These are phyloP conservation scores for Chlamydomonas reinhardtii DNA, from an alignment of 163 green algal genomes.

Conservation along the genomic window DNA sequence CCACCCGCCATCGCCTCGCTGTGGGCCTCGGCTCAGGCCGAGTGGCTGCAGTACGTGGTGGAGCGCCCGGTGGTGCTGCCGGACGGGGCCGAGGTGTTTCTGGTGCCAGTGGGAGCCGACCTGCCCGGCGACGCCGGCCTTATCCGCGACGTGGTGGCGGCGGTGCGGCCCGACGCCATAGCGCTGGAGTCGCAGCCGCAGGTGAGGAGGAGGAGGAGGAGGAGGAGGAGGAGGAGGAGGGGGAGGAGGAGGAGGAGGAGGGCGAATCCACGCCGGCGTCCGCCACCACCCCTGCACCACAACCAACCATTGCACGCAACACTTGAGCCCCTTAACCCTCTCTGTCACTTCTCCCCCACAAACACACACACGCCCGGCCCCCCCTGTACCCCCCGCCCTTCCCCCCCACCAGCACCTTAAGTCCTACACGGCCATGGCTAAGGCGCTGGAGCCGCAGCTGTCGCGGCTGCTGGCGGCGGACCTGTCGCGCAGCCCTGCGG, in stretches of 20 bases:
- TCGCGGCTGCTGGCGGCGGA: conserved; percentile 2
- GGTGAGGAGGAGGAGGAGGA: neutral
- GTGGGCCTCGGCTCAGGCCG: neutral
- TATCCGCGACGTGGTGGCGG: conserved; percentile 31
- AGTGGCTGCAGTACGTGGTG: conserved; percentile 8
- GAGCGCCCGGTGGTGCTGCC: conserved; percentile 14
- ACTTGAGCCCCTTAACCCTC: too few species aligned
- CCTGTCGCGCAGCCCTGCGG: neutral
- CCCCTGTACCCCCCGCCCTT: neutral
- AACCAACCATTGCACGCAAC: too few species aligned
- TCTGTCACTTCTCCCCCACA: too few species aligned
- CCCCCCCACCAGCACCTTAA: conserved; percentile 23
- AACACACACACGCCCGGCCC: too few species aligned
- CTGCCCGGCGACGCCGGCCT: conserved; percentile 2
- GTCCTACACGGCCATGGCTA: conserved; percentile 39
- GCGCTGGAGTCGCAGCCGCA: conserved; percentile 37
- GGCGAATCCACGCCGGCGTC: too few species aligned
- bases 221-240: too few species aligned
- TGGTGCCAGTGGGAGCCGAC: conserved; percentile 31
- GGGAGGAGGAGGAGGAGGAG: too few species aligned
- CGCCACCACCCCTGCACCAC: too few species aligned
- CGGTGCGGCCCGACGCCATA: conserved; percentile 35
- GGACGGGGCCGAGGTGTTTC: neutral
- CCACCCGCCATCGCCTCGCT: neutral
- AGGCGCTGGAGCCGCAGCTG: conserved; percentile 36